phyloP scores from a whole-genome alignment of 768 basidiomycete genomes.

The Termitomyces sp. region DNA sequence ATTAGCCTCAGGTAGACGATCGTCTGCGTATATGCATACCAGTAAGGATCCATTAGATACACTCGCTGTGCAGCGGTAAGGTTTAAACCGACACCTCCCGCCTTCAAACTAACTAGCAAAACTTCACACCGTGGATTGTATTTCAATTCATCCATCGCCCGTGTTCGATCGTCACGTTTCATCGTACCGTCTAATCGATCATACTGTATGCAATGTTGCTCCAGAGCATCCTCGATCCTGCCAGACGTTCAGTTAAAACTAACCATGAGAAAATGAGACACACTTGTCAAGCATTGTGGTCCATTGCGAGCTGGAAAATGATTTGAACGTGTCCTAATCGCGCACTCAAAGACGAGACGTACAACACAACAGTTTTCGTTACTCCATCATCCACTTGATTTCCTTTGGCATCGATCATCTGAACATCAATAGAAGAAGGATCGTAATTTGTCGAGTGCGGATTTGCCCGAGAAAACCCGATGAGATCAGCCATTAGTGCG shows the following conservation, averaged over 20 bases:
- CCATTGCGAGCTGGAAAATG: slow-evolving; percentile 75
- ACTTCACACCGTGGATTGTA: slow-evolving; percentile 90
- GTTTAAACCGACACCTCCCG: slow-evolving; percentile 96
- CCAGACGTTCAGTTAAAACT: slow-evolving; percentile 9
- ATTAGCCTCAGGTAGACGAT: background rate
- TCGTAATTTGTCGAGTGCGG: slow-evolving; percentile 88
- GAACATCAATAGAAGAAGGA: slow-evolving; percentile 62
- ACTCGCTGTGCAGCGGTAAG: slow-evolving; percentile 91
- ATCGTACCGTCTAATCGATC: slow-evolving; percentile 96
- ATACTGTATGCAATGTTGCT: slow-evolving; percentile 76
- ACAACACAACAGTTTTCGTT: slow-evolving; percentile 96
- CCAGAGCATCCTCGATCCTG: slow-evolving; percentile 87
- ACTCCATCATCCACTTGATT: slow-evolving; percentile 63
- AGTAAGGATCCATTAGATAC: slow-evolving; percentile 97
- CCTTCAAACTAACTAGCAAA: slow-evolving; percentile 90
- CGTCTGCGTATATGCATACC: slow-evolving; percentile 39
- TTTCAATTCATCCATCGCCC: slow-evolving; percentile 91
- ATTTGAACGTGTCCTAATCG: slow-evolving; percentile 6
- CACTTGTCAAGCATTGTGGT: slow-evolving; percentile 91
- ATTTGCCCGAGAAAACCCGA: slow-evolving; percentile 78
- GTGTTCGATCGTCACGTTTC: slow-evolving; percentile 91
- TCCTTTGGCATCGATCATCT: slow-evolving; percentile 74
- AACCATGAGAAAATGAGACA: slow-evolving; percentile 17
- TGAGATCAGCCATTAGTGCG: slow-evolving; percentile 73
- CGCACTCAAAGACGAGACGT: slow-evolving; percentile 28